These are phyloP conservation scores for Posidonia australis DNA, from an alignment of 106 monocot genomes.

Conservation along the genomic window DNA sequence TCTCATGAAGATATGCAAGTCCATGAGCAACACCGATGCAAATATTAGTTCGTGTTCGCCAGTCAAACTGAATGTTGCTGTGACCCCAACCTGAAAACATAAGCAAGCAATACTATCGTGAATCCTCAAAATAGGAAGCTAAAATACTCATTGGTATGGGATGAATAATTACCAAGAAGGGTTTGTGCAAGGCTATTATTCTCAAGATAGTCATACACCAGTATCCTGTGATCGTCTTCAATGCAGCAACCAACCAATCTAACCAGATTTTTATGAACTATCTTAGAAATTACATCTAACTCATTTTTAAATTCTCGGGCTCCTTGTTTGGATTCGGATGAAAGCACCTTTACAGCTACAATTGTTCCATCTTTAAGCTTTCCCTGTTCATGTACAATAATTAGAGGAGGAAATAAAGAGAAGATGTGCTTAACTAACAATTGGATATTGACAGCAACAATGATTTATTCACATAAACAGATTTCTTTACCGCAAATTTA, in stretches of 20 bases:
- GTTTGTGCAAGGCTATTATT: constrained; percentile 84
- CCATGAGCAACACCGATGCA: constrained; percentile 20
- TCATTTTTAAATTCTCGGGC: constrained; percentile 53
- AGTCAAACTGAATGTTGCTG: constrained; percentile 12
- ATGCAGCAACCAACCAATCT: constrained; percentile 54
- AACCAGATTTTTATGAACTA: constrained; percentile 69
- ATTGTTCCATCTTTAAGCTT: constrained; percentile 56
- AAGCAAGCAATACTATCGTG: neutral
- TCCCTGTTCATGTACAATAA: constrained; percentile 31
- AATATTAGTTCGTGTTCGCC: constrained; percentile 18
- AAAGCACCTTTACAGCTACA: constrained; percentile 68
- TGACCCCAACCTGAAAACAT: constrained; percentile 10
- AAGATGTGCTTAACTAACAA: neutral
- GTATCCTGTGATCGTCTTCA: constrained; percentile 49
- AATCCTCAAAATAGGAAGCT: neutral
- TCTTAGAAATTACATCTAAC: constrained; percentile 39
- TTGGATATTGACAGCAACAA: neutral
- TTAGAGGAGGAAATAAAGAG: neutral
- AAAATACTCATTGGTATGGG: neutral
- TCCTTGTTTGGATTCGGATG: constrained; percentile 61
- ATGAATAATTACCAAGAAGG: constrained; percentile 45
- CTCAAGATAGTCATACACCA: constrained; percentile 68
- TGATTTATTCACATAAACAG: no score
- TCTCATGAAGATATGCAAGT: constrained; percentile 24
- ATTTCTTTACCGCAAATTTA: constrained; percentile 9